These are phyloP conservation scores for Lactifluus volemus DNA, from an alignment of 768 basidiomycete species.

Conservation along the genomic window DNA sequence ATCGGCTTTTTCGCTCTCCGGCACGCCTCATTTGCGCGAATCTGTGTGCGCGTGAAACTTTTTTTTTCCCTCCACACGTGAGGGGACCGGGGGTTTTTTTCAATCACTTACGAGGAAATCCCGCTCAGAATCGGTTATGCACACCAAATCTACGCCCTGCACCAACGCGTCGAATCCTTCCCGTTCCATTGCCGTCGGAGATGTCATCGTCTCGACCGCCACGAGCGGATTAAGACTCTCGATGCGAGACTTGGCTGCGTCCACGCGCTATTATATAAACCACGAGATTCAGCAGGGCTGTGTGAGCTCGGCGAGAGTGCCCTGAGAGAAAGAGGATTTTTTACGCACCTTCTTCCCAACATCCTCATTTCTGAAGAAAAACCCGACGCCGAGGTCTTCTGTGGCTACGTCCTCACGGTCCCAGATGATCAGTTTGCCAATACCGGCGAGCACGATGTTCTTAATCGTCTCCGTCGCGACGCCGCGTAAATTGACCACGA, in stretches of 20 bases:
- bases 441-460: conserved; percentile 94
- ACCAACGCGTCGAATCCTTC: conserved; percentile 51
- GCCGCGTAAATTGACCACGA: conserved; percentile 70
- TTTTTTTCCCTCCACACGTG: conserved; percentile 3
- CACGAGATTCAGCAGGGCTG: conserved; percentile 20
- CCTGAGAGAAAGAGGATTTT: no score
- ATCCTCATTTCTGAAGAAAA: conserved; percentile 91
- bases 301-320: conserved; percentile 27
- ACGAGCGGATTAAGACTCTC: conserved; percentile 92
- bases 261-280: conserved; percentile 62
- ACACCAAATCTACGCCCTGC: conserved; percentile 71
- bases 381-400: conserved; percentile 86
- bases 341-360: conserved; percentile 75
- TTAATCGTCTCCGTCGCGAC: conserved; percentile 92
- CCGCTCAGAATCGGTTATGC: conserved; percentile 71
- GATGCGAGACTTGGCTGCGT: conserved; percentile 76
- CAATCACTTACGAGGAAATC: conserved; percentile 54
- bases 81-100: neutral
- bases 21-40: conserved; percentile 72
- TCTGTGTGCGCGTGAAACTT: conserved; percentile 34
- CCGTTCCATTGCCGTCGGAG: conserved; percentile 38
- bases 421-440: conserved; percentile 80
- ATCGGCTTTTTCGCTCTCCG: conserved; percentile 67
- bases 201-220: conserved; percentile 57
- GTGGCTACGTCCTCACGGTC: conserved; percentile 68